A percentile compares a stretch with the other conserved stretches of the same genome.
These are phyloP conservation scores for Coemansia sp. DNA, from an alignment of 192 early-diverging fungal species.

Conservation along the genomic window DNA sequence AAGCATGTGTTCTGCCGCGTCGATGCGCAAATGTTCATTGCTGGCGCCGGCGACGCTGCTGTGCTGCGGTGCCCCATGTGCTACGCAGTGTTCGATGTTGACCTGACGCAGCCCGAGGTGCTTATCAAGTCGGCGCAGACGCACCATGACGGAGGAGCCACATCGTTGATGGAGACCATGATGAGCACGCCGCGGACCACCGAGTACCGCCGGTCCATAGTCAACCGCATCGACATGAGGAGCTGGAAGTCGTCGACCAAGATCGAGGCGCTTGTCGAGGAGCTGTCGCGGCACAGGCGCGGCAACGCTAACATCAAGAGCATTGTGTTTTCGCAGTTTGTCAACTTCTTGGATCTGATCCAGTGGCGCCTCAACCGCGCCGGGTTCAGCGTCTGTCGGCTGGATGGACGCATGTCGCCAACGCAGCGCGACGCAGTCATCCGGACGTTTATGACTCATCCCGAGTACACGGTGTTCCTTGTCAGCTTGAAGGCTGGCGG, in stretches of 20 bases:
- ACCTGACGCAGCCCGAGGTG: constrained; percentile 60
- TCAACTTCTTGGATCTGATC: constrained; percentile 84
- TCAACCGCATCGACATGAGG: constrained; percentile 87
- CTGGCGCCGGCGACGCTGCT: constrained; percentile 10
- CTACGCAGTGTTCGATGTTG: constrained; percentile 71
- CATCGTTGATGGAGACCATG: constrained; percentile 48
- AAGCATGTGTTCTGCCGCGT: constrained; percentile 90
- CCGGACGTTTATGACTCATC: constrained; percentile 72
- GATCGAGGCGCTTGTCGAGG: constrained; percentile 92
- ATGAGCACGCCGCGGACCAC: constrained; percentile 54
- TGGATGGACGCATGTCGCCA: constrained; percentile 90
- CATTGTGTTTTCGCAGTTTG: constrained; percentile 83
- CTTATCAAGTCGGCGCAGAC: background rate
- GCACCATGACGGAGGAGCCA: background rate
- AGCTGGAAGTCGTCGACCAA: constrained; percentile 90
- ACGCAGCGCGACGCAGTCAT: constrained; percentile 70
- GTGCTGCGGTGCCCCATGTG: constrained; percentile 75
- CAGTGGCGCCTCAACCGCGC: constrained; percentile 87
- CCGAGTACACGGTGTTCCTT: constrained; percentile 82
- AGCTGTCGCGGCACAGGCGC: constrained; percentile 70
- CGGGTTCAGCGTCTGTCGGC: constrained; percentile 68
- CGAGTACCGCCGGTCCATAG: constrained; percentile 67
- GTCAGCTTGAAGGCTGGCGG: constrained; percentile 91
- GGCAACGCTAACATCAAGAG: constrained; percentile 76
- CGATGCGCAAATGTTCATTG: constrained; percentile 62